Evolutionary conservation across 371 early-diverging fungal species (phyloP).

Genomic region (Syncephalastrum racemosum): DNA sequence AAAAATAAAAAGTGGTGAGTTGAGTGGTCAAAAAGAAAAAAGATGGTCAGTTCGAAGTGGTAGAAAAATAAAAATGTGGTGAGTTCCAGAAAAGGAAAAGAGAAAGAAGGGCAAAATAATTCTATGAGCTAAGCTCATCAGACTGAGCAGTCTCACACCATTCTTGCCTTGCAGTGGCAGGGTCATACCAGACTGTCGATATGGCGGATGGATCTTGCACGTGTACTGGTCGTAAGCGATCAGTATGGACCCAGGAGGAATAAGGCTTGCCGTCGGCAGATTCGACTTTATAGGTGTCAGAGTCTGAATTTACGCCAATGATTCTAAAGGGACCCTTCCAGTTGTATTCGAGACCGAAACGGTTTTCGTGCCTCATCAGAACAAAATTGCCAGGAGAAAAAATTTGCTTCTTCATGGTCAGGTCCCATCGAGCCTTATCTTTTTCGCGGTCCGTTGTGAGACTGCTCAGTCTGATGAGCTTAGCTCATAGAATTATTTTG

Average conservation of each 20-base stretch:
- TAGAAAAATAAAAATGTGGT: no score
- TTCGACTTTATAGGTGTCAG: neutral
- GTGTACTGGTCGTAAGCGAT: neutral
- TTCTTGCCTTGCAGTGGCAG: neutral
- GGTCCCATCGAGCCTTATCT: slow-evolving; percentile 27
- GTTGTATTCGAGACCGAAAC: neutral
- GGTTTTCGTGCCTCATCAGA: slow-evolving; percentile 10
- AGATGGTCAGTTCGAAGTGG: no score
- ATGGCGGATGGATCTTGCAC: neutral
- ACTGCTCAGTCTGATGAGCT: no score
- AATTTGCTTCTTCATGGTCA: slow-evolving; percentile 1
- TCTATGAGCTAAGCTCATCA: no score
- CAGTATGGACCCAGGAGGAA: neutral
- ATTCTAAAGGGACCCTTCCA: slow-evolving; percentile 1
- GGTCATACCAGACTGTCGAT: slow-evolving; percentile 10
- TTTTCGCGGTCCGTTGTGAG: no score
- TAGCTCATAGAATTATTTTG: no score
- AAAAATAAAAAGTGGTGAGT: no score
- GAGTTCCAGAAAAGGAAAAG: no score
- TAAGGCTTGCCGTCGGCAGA: neutral
- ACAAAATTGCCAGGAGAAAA: slow-evolving; percentile 17
- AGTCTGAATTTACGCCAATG: neutral
- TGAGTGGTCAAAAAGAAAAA: no score
- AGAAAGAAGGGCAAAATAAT: no score
- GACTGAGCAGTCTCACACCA: no score